phyloP scores from a whole-genome alignment of 768 basidiomycete genomes.

The Gymnopilus junonius region DNA sequence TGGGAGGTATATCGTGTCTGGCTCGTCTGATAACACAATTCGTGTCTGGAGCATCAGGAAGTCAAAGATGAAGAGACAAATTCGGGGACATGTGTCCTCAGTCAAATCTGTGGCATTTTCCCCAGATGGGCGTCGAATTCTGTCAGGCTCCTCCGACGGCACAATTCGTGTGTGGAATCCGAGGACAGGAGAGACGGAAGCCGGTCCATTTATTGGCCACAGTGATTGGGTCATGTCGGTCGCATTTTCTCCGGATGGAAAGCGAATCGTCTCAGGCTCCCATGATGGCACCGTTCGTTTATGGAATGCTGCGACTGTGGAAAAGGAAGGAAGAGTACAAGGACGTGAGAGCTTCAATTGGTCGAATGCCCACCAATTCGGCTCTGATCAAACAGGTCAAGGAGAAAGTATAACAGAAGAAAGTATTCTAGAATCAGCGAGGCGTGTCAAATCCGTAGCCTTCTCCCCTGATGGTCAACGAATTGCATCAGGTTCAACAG shows the following conservation, averaged over 20 bases:
- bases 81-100: background rate
- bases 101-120: constrained; percentile 17
- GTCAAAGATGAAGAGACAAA: background rate
- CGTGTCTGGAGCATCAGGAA: background rate
- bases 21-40: background rate
- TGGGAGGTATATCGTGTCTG: constrained; percentile 2
- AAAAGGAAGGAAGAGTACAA: background rate
- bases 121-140: constrained; percentile 26
- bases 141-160: constrained; percentile 40
- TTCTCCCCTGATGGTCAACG: constrained; percentile 9
- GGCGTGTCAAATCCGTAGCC: background rate
- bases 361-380: too few relatives aligned
- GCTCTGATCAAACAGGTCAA: background rate
- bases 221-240: background rate
- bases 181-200: background rate
- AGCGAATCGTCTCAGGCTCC: constrained; percentile 9
- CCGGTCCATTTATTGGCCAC: background rate
- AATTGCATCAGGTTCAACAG: background rate
- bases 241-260: constrained; percentile 6
- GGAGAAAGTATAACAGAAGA: background rate
- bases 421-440: background rate
- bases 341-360: background rate
- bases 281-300: background rate
- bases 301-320: background rate
- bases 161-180: constrained; percentile 25